Evolutionary conservation across 495 filamentous ascomycete species (phyloP), one percentile per base, ranked within the genome.

Genomic region (Polyplosphaeria fusca): DNA sequence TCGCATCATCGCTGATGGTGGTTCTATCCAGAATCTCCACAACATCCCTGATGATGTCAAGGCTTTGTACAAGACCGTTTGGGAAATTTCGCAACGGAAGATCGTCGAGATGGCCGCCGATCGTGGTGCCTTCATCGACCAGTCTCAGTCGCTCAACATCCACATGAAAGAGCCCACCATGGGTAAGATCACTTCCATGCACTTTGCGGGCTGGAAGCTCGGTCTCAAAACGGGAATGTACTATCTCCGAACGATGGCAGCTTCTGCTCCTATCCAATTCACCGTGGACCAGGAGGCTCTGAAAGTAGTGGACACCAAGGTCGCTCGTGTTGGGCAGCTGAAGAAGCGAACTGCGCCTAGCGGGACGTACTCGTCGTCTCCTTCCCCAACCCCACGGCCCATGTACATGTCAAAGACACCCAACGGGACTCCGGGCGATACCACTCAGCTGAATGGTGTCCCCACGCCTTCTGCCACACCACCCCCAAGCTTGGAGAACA

Each of bases 151-250:
- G 14, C 82, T 98, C 64, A 98, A 98, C 79, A 98, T 98, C 63
- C 93, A 98, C 77, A 87, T 98, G 81, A 95, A 91, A 75, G 92
- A 98, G 64, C 93, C 93, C 26, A 96, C 91, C 35, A 97, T 96
- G 90, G 93, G 93, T 74, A 98, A 98, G 83, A 90, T 98, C 71
- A 98, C 93, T 52, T 90, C 85, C 70, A 98, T 98, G 93, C 93
- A 98, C 77, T 98, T 98, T 70, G 85, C 94, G 32, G 93, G 93
- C 61, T 98, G 93, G 93, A 98, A 96, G 78, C 83, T 95, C 66
- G 93, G 93, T 66, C 82, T 98, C 55, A 98, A 98, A 84, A 98
- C 93, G 11, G 93, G 93, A 74, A 97, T 98, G 94, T 98, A 98
- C 83, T 98, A 98, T 73, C 86, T 98, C 61, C 91, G 93, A 65